Percentiles rank a stretch among this genome's conserved stretches.
phyloP scores from a whole-genome alignment of 805 yeast species.

The Schizosaccharomyces osmophilus region DNA sequence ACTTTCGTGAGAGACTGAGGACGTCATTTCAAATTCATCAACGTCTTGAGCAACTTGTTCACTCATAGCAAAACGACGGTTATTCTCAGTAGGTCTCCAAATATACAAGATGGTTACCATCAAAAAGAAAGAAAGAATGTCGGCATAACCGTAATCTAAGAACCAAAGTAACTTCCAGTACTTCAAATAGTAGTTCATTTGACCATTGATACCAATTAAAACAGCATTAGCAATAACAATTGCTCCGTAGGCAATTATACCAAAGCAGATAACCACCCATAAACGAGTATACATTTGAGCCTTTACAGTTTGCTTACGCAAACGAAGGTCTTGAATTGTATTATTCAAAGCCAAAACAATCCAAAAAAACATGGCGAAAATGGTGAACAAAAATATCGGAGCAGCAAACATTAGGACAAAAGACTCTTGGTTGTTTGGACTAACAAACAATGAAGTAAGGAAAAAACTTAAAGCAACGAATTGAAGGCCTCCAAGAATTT shows the following conservation, averaged over 20 bases:
- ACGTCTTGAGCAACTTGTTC: slow-evolving; percentile 68
- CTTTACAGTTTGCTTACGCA: slow-evolving; percentile 80
- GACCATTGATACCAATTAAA: slow-evolving; percentile 35
- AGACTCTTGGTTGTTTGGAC: slow-evolving; percentile 17
- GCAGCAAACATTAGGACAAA: slow-evolving; percentile 13
- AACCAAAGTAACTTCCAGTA: slow-evolving; percentile 76
- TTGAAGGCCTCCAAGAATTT: slow-evolving; percentile 31
- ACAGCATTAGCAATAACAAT: slow-evolving; percentile 45
- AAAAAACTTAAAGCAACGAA: slow-evolving; percentile 31
- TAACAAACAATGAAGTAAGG: slow-evolving; percentile 23
- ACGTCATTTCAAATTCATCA: slow-evolving; percentile 37
- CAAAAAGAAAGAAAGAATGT: slow-evolving; percentile 60
- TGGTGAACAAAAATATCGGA: slow-evolving; percentile 10
- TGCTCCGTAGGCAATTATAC: slow-evolving; percentile 46
- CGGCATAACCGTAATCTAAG: slow-evolving; percentile 82
- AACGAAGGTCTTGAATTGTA: slow-evolving; percentile 48
- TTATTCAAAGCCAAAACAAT: slow-evolving; percentile 47
- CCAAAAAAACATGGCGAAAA: slow-evolving; percentile 29
- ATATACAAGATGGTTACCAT: slow-evolving; percentile 65
- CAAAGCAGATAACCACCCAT: slow-evolving; percentile 35
- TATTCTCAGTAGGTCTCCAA: slow-evolving; percentile 95
- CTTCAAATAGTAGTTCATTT: background rate
- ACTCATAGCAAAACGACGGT: slow-evolving; percentile 81
- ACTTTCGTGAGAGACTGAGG: background rate
- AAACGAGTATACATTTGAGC: slow-evolving; percentile 62